phyloP scores from a whole-genome alignment of 2,329 filamentous ascomycete species.

The Phoma sp. region DNA sequence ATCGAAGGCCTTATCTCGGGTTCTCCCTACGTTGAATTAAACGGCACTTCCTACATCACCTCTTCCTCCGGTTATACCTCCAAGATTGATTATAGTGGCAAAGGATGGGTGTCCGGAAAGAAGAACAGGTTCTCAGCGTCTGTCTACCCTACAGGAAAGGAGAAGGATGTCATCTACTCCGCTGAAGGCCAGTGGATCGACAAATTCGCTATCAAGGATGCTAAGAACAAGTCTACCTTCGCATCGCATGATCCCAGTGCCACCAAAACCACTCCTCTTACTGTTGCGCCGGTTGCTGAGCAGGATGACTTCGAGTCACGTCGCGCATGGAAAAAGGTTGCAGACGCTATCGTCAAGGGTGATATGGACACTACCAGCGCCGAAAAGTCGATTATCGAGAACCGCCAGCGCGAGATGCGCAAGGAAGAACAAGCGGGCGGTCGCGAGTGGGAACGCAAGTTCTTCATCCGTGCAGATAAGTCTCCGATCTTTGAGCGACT shows the following conservation, averaged over 20 bases:
- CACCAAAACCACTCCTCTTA: conserved; percentile 67
- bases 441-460: conserved; percentile 79
- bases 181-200: conserved; percentile 91
- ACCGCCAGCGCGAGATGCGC: conserved; percentile 79
- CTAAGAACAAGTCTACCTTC: conserved; percentile 55
- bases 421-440: conserved; percentile 77
- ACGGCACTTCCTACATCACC: conserved; percentile 82
- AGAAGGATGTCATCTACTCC: conserved; percentile 79
- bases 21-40: conserved; percentile 88
- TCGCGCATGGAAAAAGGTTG: conserved; percentile 86
- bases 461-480: conserved; percentile 66
- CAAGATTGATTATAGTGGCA: conserved; percentile 91
- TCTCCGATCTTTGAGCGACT: conserved; percentile 57
- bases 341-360: conserved; percentile 76
- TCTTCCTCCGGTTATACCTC: conserved; percentile 86
- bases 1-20: conserved; percentile 91
- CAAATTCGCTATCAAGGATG: conserved; percentile 77
- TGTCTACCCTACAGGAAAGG: conserved; percentile 72
- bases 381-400: conserved; percentile 91
- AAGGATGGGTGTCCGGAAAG: conserved; percentile 93
- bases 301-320: conserved; percentile 90
- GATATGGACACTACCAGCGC: conserved; percentile 81
- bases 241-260: conserved; percentile 56
- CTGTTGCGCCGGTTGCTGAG: conserved; percentile 72
- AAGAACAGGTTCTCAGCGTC: conserved; percentile 87